These are phyloP conservation scores for Colletotrichum sp. DNA, from an alignment of 2,329 filamentous ascomycete species.

Conservation along the genomic window DNA sequence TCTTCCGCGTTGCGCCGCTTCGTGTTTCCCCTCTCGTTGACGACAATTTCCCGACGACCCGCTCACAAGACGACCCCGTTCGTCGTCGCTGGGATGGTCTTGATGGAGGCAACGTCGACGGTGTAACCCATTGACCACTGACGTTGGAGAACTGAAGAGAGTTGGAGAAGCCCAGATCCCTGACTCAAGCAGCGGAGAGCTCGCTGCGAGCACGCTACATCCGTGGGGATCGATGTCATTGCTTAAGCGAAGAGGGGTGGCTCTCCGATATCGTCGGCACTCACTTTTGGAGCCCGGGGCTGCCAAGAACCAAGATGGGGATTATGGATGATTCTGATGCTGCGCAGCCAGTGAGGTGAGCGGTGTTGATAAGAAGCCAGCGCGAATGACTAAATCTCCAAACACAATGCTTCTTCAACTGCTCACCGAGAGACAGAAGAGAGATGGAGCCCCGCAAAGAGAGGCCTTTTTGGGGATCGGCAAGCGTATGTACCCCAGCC, in stretches of 20 bases:
- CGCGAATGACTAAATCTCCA: background rate
- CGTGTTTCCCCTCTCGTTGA: background rate
- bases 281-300: background rate
- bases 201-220: background rate
- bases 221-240: slow-evolving; percentile 6
- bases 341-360: background rate
- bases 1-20: background rate
- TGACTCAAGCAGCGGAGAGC: slow-evolving; percentile 4
- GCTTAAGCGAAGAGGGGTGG: background rate
- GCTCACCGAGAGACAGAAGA: background rate
- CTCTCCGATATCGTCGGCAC: slow-evolving; percentile 14
- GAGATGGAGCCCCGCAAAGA: background rate
- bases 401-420: background rate
- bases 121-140: background rate
- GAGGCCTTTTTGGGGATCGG: background rate
- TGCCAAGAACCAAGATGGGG: background rate
- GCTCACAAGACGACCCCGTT: background rate
- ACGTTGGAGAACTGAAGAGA: background rate
- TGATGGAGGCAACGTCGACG: background rate
- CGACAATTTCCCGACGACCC: slow-evolving; percentile 1
- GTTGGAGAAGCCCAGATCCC: background rate
- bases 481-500: background rate
- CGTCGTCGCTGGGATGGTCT: background rate
- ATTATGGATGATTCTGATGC: background rate
- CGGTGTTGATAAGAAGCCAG: background rate